Conservation (phyloP, 202 grass and related monocot species). For the Setaria italica region DNA sequence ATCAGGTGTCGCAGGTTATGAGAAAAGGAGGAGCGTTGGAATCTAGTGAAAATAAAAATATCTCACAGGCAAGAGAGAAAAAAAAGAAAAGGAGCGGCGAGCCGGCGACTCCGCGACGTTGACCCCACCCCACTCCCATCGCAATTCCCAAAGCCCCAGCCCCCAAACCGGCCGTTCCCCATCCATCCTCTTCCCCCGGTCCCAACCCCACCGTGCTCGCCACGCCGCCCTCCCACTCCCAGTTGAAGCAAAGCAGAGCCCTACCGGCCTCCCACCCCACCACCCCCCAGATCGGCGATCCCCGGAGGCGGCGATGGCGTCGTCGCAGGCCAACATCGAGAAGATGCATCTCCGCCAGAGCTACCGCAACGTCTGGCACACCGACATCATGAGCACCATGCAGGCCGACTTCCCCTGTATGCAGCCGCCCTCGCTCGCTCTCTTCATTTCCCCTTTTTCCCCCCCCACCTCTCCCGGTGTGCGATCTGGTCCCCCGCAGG, state of each 20-base stretch:
- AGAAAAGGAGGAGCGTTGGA: background rate
- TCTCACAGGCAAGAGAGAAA: background rate
- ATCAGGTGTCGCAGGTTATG: background rate
- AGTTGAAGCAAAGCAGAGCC: background rate
- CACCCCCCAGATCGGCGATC: slow-evolving; percentile 28
- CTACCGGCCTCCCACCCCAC: slow-evolving; percentile 3
- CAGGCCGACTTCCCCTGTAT: slow-evolving; percentile 71
- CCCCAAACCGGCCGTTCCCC: too few species aligned
- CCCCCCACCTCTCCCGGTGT: background rate
- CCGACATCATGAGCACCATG: slow-evolving; percentile 69
- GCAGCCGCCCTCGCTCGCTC: background rate
- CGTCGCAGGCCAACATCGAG: slow-evolving; percentile 65
- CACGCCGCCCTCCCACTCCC: background rate
- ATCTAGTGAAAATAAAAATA: background rate
- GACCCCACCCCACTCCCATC: background rate
- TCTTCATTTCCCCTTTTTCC: background rate
- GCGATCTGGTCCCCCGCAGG: background rate
- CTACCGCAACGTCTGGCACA: slow-evolving; percentile 84
- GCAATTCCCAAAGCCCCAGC: background rate
- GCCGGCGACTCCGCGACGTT: background rate
- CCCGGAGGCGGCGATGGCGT: slow-evolving; percentile 42
- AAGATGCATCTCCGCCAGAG: slow-evolving; percentile 84
- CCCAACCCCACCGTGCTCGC: background rate
- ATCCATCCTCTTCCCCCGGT: too few species aligned
- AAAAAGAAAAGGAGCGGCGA: background rate